Conservation (phyloP, 2,329 filamentous ascomycete genomes). For the Zasmidium angulare region DNA sequence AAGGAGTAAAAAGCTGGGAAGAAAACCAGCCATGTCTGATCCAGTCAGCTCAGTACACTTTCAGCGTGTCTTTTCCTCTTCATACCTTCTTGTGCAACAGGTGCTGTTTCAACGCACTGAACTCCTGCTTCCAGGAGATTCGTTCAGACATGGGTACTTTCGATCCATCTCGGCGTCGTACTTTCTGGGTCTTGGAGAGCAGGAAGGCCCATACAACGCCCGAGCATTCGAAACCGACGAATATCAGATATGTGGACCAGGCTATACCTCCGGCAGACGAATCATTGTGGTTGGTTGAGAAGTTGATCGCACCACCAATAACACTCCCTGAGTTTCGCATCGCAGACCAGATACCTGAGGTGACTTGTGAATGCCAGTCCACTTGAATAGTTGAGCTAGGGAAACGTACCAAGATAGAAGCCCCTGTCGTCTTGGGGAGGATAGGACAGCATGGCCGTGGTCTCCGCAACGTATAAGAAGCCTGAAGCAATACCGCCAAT, state of each 20-base stretch:
- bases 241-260: constrained; percentile 34
- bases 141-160: constrained; percentile 23
- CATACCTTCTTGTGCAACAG: constrained; percentile 30
- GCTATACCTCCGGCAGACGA: constrained; percentile 29
- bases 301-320: constrained; percentile 39
- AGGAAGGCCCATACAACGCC: constrained; percentile 34
- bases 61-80: not conserved
- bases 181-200: constrained; percentile 27
- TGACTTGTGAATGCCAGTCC: not conserved
- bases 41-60: not conserved
- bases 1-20: constrained; percentile 41
- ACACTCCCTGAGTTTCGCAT: constrained; percentile 38
- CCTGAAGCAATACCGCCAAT: constrained; percentile 21
- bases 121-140: constrained; percentile 23
- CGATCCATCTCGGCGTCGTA: constrained; percentile 28
- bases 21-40: constrained; percentile 37
- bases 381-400: not conserved
- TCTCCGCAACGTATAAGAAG: constrained; percentile 36
- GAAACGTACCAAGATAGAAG: constrained; percentile 28
- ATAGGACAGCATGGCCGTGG: constrained; percentile 40
- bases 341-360: constrained; percentile 33
- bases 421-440: constrained; percentile 37
- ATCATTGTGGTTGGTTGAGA: constrained; percentile 29
- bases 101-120: constrained; percentile 25
- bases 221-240: constrained; percentile 33